A percentile compares a stretch with the other conserved stretches of the same genome.
Evolutionary conservation across 805 yeast species (phyloP).

Genomic region (Ogataea methylovora): DNA sequence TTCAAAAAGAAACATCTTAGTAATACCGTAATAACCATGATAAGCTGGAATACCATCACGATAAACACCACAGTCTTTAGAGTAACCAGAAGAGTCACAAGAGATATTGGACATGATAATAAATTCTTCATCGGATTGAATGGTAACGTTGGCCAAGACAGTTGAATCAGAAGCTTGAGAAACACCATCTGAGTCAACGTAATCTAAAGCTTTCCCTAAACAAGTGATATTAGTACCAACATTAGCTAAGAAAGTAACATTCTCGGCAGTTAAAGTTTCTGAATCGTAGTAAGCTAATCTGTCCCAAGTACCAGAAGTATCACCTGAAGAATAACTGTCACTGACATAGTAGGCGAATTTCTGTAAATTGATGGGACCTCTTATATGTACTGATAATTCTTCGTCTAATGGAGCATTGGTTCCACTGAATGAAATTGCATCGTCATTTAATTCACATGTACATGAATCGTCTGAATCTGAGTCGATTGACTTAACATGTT

Average conservation of each 20-base stretch:
- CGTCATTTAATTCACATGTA: constrained; percentile 33
- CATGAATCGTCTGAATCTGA: constrained; percentile 37
- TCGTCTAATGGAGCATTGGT: constrained; percentile 58
- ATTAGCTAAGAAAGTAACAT: constrained; percentile 60
- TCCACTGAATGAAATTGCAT: constrained; percentile 43
- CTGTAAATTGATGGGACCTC: constrained; percentile 62
- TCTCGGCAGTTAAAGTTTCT: constrained; percentile 38
- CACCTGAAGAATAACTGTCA: constrained; percentile 29
- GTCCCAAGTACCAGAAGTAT: constrained; percentile 41
- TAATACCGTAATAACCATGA: constrained; percentile 60
- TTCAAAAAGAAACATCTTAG: constrained; percentile 67
- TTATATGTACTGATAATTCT: constrained; percentile 67
- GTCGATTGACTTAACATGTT: constrained; percentile 36
- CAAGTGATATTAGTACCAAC: constrained; percentile 58
- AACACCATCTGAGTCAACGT: constrained; percentile 51
- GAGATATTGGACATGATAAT: constrained; percentile 49
- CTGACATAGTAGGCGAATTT: constrained; percentile 58
- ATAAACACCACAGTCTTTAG: constrained; percentile 67
- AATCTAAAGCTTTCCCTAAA: constrained; percentile 61
- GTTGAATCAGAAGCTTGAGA: constrained; percentile 38
- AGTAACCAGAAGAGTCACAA: constrained; percentile 48
- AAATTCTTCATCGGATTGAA: constrained; percentile 54
- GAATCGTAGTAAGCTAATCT: constrained; percentile 57
- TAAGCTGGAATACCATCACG: constrained; percentile 68
- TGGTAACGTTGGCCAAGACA: constrained; percentile 37